These are phyloP conservation scores for Rhizomucor miehei DNA, from an alignment of 371 early-diverging fungal genomes.

Conservation along the genomic window DNA sequence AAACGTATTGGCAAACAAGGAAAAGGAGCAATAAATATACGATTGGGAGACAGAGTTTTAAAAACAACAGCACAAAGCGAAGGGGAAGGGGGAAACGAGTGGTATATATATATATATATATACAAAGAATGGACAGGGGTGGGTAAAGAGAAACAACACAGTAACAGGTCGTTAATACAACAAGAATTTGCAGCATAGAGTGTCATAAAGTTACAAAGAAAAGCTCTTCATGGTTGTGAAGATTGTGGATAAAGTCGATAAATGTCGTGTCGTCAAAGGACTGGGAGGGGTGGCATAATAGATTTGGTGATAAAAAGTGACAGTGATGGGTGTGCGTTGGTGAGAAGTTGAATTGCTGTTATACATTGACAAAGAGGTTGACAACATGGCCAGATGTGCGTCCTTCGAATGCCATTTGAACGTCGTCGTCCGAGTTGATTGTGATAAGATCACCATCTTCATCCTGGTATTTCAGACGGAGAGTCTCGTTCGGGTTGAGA, in stretches of 20 bases:
- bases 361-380: conserved; percentile 40
- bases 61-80: conserved; percentile 3
- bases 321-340: neutral
- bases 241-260: too few relatives aligned
- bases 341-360: conserved; percentile 1
- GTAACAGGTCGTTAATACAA: too few relatives aligned
- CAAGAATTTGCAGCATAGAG: too few relatives aligned
- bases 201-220: too few relatives aligned
- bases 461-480: conserved; percentile 86
- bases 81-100: conserved; percentile 1
- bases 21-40: conserved; percentile 1
- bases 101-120: neutral
- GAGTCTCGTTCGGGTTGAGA: conserved; percentile 33
- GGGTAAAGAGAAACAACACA: too few relatives aligned
- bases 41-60: too few relatives aligned
- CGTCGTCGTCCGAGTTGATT: conserved; percentile 89
- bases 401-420: conserved; percentile 88
- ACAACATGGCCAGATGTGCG: conserved; percentile 39
- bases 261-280: neutral
- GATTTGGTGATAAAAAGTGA: neutral
- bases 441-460: conserved; percentile 89
- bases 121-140: neutral
- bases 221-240: too few relatives aligned
- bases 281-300: neutral
- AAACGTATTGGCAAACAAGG: conserved; percentile 2